Evolutionary conservation across 2,329 filamentous ascomycete species (phyloP).

Genomic region (Botryosphaeria dothidea): DNA sequence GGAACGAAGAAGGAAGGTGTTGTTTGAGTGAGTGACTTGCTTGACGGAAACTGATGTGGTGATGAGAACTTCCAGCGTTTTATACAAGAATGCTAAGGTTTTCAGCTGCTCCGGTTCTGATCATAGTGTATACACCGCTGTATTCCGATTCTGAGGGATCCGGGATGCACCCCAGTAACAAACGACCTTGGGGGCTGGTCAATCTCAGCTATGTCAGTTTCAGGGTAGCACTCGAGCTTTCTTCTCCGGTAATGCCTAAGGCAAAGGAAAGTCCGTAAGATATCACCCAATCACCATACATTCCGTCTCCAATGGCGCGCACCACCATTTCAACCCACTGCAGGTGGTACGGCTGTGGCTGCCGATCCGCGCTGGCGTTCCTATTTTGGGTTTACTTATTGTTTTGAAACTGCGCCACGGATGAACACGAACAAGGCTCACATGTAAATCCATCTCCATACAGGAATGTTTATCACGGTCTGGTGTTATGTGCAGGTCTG

Average conservation of each 20-base stretch:
- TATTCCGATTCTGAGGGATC: neutral
- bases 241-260: neutral
- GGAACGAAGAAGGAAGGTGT: neutral
- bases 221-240: neutral
- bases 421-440: neutral
- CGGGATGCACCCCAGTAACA: neutral
- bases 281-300: neutral
- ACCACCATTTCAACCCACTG: neutral
- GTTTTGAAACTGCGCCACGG: neutral
- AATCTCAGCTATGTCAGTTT: neutral
- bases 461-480: neutral
- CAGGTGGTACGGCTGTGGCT: neutral
- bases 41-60: neutral
- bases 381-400: conserved; percentile 25
- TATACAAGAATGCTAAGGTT: neutral
- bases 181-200: neutral
- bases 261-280: neutral
- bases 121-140: neutral
- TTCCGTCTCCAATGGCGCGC: neutral
- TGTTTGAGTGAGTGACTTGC: neutral
- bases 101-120: neutral
- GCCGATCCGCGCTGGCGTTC: neutral
- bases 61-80: neutral
- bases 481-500: no score
- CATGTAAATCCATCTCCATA: no score